Evolutionary conservation across 495 filamentous ascomycete species (phyloP).

Genomic region (Pyrenula massariospora): DNA sequence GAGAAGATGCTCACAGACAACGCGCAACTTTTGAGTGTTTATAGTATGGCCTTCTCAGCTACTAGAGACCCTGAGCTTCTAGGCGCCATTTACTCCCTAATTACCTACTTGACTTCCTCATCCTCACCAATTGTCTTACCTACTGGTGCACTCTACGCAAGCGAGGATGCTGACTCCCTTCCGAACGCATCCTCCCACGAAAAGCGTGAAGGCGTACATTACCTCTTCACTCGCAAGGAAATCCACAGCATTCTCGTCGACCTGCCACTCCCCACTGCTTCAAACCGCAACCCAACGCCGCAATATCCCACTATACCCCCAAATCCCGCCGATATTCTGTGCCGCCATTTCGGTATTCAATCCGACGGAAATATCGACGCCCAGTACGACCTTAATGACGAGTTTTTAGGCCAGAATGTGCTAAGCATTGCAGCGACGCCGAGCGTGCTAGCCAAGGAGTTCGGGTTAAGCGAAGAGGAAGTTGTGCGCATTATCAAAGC

Average conservation of each 20-base stretch:
- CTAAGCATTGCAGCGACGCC: slow-evolving; percentile 48
- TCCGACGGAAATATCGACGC: slow-evolving; percentile 80
- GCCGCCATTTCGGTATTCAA: slow-evolving; percentile 77
- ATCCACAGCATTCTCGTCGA: slow-evolving; percentile 61
- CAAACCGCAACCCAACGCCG: background rate
- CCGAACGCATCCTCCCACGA: slow-evolving; percentile 60
- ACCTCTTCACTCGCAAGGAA: slow-evolving; percentile 87
- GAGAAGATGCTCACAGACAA: slow-evolving; percentile 99
- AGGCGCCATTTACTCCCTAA: slow-evolving; percentile 71
- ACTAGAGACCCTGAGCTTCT: slow-evolving; percentile 60
- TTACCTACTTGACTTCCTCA: slow-evolving; percentile 64
- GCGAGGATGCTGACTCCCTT: slow-evolving; percentile 87
- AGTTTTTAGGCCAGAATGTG: slow-evolving; percentile 72
- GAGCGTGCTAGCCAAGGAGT: slow-evolving; percentile 59
- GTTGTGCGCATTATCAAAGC: slow-evolving; percentile 57
- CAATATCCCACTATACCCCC: background rate
- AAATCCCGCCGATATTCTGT: slow-evolving; percentile 41
- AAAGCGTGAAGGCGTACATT: slow-evolving; percentile 89
- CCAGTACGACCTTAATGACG: slow-evolving; percentile 78
- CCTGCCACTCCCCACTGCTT: slow-evolving; percentile 29
- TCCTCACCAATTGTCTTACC: slow-evolving; percentile 43
- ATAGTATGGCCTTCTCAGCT: slow-evolving; percentile 76
- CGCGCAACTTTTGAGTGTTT: slow-evolving; percentile 73
- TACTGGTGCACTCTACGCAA: slow-evolving; percentile 72
- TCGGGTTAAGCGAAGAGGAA: slow-evolving; percentile 64